Conservation (phyloP, 2,329 filamentous ascomycete genomes). For the Helicocarpus griseus region DNA sequence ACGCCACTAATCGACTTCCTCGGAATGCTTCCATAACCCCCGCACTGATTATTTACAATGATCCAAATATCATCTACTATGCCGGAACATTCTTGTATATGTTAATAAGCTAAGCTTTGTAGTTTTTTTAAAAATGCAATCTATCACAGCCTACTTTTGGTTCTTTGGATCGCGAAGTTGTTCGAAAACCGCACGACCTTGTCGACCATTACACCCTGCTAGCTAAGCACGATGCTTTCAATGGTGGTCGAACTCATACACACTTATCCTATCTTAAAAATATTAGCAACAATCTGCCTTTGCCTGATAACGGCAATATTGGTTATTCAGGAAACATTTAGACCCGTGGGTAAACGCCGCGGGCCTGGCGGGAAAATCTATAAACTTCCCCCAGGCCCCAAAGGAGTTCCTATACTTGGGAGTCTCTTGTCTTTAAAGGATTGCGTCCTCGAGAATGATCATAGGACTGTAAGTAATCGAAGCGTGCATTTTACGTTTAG, state of each 20-base stretch:
- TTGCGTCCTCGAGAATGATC: background rate
- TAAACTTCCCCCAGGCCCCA: conserved; percentile 18
- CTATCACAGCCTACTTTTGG: no score
- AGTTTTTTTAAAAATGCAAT: no score
- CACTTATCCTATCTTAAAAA: background rate
- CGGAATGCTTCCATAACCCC: no score
- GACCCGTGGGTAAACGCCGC: background rate
- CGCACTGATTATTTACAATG: no score
- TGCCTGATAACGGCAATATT: background rate
- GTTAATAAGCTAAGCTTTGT: no score
- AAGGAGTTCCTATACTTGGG: conserved; percentile 15
- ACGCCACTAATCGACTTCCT: no score
- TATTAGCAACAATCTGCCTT: background rate
- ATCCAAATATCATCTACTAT: no score
- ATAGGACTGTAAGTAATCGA: background rate
- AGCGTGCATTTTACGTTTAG: no score
- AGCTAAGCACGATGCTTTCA: background rate
- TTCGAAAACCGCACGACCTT: no score
- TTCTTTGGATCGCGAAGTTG: no score
- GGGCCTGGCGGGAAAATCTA: conserved; percentile 10
- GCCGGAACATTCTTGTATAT: no score
- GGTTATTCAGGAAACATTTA: background rate
- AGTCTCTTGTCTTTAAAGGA: conserved; percentile 11
- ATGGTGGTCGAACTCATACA: background rate
- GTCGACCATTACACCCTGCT: background rate